These are phyloP conservation scores for Ceratocystiopsis sp. DNA, from an alignment of 2,329 filamentous ascomycete genomes.

Conservation along the genomic window DNA sequence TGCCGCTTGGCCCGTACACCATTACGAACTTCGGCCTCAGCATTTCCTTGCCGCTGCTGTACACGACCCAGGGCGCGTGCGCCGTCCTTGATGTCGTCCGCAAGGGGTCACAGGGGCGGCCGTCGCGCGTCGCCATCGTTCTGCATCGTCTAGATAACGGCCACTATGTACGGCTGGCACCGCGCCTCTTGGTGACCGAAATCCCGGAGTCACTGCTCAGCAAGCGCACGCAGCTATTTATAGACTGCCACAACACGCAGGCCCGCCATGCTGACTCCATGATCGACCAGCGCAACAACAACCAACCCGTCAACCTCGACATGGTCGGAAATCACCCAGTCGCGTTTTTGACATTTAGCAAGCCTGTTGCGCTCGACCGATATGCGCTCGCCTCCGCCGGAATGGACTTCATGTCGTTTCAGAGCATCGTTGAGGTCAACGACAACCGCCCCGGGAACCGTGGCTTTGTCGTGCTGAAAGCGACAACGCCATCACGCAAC, in stretches of 20 bases:
- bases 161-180: conserved; percentile 6
- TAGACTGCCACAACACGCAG: conserved; percentile 5
- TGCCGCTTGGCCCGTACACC: conserved; percentile 1
- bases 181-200: conserved; percentile 2
- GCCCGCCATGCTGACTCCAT: neutral
- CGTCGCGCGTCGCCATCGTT: neutral
- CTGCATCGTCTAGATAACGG: conserved; percentile 3
- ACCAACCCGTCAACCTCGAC: neutral
- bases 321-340: neutral
- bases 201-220: neutral
- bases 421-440: conserved; percentile 4
- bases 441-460: neutral
- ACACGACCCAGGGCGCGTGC: conserved; percentile 5
- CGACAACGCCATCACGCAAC: neutral
- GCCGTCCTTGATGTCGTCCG: conserved; percentile 6
- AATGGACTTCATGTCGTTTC: conserved; percentile 4
- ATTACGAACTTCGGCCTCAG: conserved; percentile 9
- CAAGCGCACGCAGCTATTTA: conserved; percentile 2
- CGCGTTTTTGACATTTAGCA: conserved; percentile 4
- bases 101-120: conserved; percentile 1
- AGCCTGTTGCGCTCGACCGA: conserved; percentile 1
- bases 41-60: conserved; percentile 5
- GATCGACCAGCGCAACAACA: neutral
- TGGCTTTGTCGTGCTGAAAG: conserved; percentile 1
- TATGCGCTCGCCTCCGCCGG: neutral